Evolutionary conservation across 345 rosid genomes (phyloP).

Genomic region (Erucastrum elatum): DNA sequence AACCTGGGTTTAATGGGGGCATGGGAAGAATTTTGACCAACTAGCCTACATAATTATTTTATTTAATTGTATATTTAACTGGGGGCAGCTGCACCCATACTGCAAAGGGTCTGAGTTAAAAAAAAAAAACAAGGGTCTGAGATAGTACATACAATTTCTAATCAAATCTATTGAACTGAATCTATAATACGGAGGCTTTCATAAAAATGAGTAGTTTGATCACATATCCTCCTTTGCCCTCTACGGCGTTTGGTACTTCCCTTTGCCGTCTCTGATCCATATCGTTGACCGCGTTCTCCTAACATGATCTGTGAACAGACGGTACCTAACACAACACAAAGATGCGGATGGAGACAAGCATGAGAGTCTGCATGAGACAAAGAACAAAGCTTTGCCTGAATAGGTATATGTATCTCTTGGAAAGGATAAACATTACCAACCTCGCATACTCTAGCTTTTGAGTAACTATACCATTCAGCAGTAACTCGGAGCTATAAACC

Average conservation of each 20-base stretch:
- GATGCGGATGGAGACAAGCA: background rate
- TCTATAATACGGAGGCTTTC: slow-evolving; percentile 9
- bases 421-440: slow-evolving; percentile 44
- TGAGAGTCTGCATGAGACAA: slow-evolving; percentile 10
- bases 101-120: too few species aligned
- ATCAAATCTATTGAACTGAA: background rate
- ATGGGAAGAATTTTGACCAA: too few species aligned
- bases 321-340: slow-evolving; percentile 53
- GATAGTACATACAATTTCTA: background rate
- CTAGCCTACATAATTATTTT: too few species aligned
- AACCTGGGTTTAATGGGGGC: too few species aligned
- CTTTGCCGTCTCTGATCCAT: slow-evolving; percentile 64
- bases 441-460: slow-evolving; percentile 87
- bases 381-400: background rate
- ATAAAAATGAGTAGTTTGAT: background rate
- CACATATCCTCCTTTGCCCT: slow-evolving; percentile 8
- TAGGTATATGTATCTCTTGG: too few species aligned
- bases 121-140: too few species aligned
- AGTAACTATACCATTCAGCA: slow-evolving; percentile 82
- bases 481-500: slow-evolving; percentile 80
- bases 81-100: too few species aligned
- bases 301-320: slow-evolving; percentile 65
- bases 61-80: too few species aligned
- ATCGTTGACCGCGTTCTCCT: slow-evolving; percentile 67
- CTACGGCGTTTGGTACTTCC: slow-evolving; percentile 42